A percentile compares a stretch with the other conserved stretches of the same genome.
Conservation (phyloP, 768 basidiomycete genomes). For the Roridomyces roridus region DNA sequence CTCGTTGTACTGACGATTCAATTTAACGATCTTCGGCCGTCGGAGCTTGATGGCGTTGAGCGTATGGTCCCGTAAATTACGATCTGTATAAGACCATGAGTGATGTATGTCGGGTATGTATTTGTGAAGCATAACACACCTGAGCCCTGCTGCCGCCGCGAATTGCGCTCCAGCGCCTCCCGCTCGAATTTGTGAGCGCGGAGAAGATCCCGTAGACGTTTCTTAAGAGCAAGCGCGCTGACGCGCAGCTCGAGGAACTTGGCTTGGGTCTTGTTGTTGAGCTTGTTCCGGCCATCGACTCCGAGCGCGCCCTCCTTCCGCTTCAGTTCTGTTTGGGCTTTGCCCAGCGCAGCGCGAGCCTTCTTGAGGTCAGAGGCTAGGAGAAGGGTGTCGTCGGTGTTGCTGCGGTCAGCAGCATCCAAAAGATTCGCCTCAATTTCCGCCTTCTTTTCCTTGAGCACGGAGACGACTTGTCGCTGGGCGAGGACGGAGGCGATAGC, state of each 20-base stretch:
- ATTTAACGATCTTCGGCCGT: conserved; percentile 33
- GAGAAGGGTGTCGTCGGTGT: not conserved
- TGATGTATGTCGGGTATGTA: not conserved
- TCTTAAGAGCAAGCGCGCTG: conserved; percentile 33
- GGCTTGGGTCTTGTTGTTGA: conserved; percentile 12
- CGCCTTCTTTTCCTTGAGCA: not conserved
- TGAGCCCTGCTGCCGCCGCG: conserved; percentile 16
- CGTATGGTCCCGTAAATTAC: conserved; percentile 35
- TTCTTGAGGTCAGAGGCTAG: not conserved
- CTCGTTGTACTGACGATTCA: conserved; percentile 35
- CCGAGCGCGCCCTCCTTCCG: conserved; percentile 10
- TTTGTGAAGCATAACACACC: conserved; percentile 23
- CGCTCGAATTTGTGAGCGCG: conserved; percentile 35
- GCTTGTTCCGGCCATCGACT: conserved; percentile 6
- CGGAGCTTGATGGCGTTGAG: conserved; percentile 29
- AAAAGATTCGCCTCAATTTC: not conserved
- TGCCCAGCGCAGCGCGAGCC: not conserved
- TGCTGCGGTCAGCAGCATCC: not conserved
- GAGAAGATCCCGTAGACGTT: conserved; percentile 25
- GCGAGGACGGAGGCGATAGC: not conserved
- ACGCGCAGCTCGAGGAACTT: conserved; percentile 25
- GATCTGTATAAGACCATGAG: conserved; percentile 22
- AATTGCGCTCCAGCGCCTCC: conserved; percentile 27
- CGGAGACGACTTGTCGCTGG: not conserved
- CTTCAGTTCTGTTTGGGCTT: not conserved